Evolutionary conservation across 192 early-diverging fungal species (phyloP).

Genomic region (Chytriomyces hyalinus): DNA sequence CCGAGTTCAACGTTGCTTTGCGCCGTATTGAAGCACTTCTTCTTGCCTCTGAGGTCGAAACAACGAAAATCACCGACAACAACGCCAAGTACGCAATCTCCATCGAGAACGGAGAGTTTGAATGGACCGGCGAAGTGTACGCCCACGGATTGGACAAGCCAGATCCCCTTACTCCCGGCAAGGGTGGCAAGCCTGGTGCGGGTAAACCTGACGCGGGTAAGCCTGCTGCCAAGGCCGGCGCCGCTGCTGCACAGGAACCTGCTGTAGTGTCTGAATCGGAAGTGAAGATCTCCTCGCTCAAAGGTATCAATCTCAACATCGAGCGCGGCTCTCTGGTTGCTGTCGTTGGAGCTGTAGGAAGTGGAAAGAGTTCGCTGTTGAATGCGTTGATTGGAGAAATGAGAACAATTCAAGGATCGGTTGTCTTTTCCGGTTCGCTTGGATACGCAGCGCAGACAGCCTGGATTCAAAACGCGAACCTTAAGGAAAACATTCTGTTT

Average conservation of each 20-base stretch:
- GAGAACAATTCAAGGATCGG: slow-evolving; percentile 60
- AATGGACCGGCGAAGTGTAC: slow-evolving; percentile 52
- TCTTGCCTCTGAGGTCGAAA: slow-evolving; percentile 67
- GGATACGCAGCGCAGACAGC: slow-evolving; percentile 82
- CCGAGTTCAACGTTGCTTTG: slow-evolving; percentile 59
- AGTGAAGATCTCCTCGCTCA: slow-evolving; percentile 28
- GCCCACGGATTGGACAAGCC: slow-evolving; percentile 30
- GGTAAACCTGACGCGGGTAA: not conserved
- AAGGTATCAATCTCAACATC: slow-evolving; percentile 57
- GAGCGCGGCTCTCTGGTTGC: slow-evolving; percentile 69
- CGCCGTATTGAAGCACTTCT: slow-evolving; percentile 58
- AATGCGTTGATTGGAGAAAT: slow-evolving; percentile 85
- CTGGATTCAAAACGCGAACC: slow-evolving; percentile 85
- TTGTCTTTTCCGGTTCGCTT: slow-evolving; percentile 68
- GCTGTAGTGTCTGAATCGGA: not conserved
- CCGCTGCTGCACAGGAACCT: slow-evolving; percentile 4
- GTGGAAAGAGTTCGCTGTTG: slow-evolving; percentile 86
- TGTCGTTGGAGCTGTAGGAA: slow-evolving; percentile 81
- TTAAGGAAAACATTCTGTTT: slow-evolving; percentile 74
- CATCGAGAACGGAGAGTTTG: slow-evolving; percentile 65
- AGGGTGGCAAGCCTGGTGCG: not conserved
- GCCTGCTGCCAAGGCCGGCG: not conserved
- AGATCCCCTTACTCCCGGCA: not conserved
- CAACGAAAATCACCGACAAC: slow-evolving; percentile 46
- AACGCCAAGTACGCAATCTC: slow-evolving; percentile 56